These are phyloP conservation scores for Senecio squalidus DNA, from an alignment of 140 eudicot species.

Conservation along the genomic window DNA sequence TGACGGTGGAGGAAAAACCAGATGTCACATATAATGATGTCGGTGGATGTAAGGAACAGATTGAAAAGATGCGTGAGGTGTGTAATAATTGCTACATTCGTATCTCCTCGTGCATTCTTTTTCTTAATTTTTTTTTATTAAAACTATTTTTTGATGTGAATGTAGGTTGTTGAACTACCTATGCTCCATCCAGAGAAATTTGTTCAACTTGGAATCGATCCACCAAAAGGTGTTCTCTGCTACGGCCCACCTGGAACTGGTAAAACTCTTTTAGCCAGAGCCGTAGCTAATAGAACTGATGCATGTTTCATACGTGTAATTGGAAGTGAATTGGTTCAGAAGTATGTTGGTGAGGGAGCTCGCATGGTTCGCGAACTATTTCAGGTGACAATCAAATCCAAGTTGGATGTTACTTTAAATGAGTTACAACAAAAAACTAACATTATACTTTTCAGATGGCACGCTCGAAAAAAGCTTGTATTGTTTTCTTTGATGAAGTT, in stretches of 20 bases:
- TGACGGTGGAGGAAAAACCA: constrained; percentile 99
- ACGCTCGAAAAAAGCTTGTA: constrained; percentile 96
- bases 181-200: constrained; percentile 99
- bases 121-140: neutral
- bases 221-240: constrained; percentile 98
- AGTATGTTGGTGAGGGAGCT: constrained; percentile 99
- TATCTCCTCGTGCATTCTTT: neutral
- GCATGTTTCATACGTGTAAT: constrained; percentile 97
- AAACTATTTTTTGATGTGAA: neutral
- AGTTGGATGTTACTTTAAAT: neutral
- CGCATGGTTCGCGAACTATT: constrained; percentile 99
- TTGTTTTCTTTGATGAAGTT: constrained; percentile 93
- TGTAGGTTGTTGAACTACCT: constrained; percentile 93
- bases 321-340: constrained; percentile 95
- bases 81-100: neutral
- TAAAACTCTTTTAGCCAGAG: constrained; percentile 93
- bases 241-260: constrained; percentile 99
- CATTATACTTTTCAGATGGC: constrained; percentile 64
- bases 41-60: constrained; percentile 98
- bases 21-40: constrained; percentile 98
- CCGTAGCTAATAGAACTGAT: constrained; percentile 95
- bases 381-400: constrained; percentile 46
- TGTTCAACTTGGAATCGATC: constrained; percentile 95
- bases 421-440: neutral
- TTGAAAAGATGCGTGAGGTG: constrained; percentile 97